Evolutionary conservation across 257 asterid genomes (phyloP), one percentile per base, ranked within the genome.

Genomic region (Sherardia arvensis): DNA sequence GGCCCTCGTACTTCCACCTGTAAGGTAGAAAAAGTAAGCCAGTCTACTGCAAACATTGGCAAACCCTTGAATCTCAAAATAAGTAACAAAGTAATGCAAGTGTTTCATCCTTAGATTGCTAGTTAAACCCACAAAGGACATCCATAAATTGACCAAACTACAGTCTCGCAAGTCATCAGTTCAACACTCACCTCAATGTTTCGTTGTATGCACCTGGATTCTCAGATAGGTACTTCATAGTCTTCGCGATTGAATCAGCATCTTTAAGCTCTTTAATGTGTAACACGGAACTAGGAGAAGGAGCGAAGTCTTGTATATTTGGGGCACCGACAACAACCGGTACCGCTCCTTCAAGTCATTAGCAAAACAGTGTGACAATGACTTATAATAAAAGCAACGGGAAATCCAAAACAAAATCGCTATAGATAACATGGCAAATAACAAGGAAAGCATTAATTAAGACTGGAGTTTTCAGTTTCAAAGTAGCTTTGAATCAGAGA

Each of bases 1-100:
- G 99, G 59, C 97, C 99, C 64, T 90, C 96, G 65, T 73, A 84
- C 73, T 93, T 93, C 99, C 99, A 93, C 86, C 99, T 93, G 65
- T 62, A 64, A 36, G 68, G 53, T 67, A 59, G 40, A 51, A 62
- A 59, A 21, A 36, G 43, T 8, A 27, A 26, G 28, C 20, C 36
- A 8, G 22, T 48, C 6, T 22, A 33, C 33, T 22, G 18, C 33
- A 17, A 30, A 57, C 14, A 1, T 17, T 38, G 61, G 54, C 4
- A 11, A 54, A 26, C 23, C 29, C 23, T 15, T 49, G 60, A 66
- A 27, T 49, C 27, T 49, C 25, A 45, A 28, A 17, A 0, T 53
- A 27, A 43, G 28, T 18, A 17, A 48, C n/a, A 30, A 29, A 57
- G 8, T 29, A 29, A 28, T 28, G 32, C 10, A 57, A 56, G 32